Base-by-base conservation (phyloP, 768 basidiomycete genomes). In the Leccinum pellstonianum region DNA sequence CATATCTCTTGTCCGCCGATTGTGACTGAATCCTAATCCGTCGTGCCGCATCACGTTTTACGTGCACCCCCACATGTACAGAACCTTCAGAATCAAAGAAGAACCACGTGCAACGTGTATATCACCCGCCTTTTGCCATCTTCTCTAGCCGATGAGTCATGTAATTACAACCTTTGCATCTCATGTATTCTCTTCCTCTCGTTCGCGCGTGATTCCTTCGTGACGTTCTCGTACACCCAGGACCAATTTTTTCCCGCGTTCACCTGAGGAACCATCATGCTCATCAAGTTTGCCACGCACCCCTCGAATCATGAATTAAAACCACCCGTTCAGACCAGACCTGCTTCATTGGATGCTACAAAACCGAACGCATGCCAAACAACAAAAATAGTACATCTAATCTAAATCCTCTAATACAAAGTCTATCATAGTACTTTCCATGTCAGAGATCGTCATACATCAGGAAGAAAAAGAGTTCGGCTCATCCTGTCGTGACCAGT, bases 401-500 rank as follows among this genome's bases (percentile, higher is more conserved):
- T 46, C 43, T 46, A 19, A 19, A 46, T 46, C 19, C n/a, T 19
- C n/a, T 46, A 46, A 21, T 46, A 46, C 43, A 46, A 43, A 43
- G 9, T 43, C 41, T 43, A 38, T 35, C 33, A 5, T 38, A 43
- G 12, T 43, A 43, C 10, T 14, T 49, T 52, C 52, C 51, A 52
- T 21, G 35, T 50, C 56, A 61, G 57, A 64, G 5, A 43, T 43
- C 17, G n/a, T 43, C 43, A 19, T 43, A 43, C 41, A 43, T 11
- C 41, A 19, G 8, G n/a, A 3, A 10, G 19, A 19, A 11, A 43
- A 46, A 66, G 60, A 66, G 69, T 56, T 66, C 67, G 55, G 64
- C 69, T 75, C 72, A 73, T 31, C 59, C 65, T 49, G 65, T 55
- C 64, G 59, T 59, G 17, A n/a, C n/a, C 3, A 43, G n/a, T 15